phyloP scores from a whole-genome alignment of 768 basidiomycete species.

The Suillus ampliporus region DNA sequence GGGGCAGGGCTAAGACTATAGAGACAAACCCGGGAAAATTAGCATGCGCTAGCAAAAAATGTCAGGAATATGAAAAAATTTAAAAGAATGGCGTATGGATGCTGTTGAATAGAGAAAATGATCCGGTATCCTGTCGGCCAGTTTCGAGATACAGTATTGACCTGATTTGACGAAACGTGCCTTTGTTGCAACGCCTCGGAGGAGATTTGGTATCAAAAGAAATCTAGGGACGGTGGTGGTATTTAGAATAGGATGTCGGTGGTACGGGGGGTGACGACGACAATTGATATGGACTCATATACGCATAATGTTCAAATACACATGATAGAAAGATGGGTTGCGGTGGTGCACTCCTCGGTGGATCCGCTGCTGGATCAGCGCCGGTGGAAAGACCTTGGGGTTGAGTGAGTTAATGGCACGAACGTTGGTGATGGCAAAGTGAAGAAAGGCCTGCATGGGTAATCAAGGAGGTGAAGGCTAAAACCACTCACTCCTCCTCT shows the following conservation, averaged over 20 bases:
- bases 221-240: background rate
- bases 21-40: conserved; percentile 27
- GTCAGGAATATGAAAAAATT: background rate
- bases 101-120: conserved; percentile 6
- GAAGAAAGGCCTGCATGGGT: background rate
- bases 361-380: background rate
- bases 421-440: background rate
- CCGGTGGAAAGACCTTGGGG: background rate
- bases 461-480: background rate
- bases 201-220: conserved; percentile 13
- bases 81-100: conserved; percentile 19
- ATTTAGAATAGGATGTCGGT: conserved; percentile 13
- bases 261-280: background rate
- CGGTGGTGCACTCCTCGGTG: background rate
- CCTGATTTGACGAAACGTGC: background rate
- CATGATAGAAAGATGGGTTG: background rate
- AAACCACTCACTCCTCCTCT: conserved; percentile 56
- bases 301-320: conserved; percentile 2
- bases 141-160: background rate
- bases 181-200: background rate
- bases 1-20: conserved; percentile 19
- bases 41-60: conserved; percentile 24
- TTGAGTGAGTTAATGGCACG: background rate
- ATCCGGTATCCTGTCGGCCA: conserved; percentile 9
- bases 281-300: conserved; percentile 4